These are phyloP conservation scores for Cercospora janseana DNA, from an alignment of 2,329 filamentous ascomycete species.

Conservation along the genomic window DNA sequence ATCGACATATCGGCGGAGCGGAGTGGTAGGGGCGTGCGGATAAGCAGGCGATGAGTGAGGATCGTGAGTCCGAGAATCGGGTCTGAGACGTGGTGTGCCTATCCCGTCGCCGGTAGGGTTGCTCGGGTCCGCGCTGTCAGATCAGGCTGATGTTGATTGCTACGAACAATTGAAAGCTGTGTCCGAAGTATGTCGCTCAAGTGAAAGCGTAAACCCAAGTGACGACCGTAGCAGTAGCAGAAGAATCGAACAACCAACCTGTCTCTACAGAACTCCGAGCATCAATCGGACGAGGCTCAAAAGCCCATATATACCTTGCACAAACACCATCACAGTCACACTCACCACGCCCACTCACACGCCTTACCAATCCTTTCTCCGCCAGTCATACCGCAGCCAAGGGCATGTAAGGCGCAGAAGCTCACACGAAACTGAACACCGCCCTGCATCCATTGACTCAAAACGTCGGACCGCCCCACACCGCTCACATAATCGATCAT, in stretches of 20 bases:
- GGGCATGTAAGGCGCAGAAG: too few species aligned
- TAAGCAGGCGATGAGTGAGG: background rate
- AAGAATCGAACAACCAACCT: too few species aligned
- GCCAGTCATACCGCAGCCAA: constrained; percentile 1
- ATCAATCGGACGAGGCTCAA: background rate
- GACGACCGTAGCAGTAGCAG: too few species aligned
- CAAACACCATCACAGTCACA: constrained; percentile 12
- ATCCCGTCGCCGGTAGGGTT: background rate
- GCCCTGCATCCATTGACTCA: constrained; percentile 7
- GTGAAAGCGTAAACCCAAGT: too few species aligned
- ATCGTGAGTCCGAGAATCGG: background rate
- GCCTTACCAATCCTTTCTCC: too few species aligned
- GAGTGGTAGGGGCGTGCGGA: background rate
- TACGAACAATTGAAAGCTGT: too few species aligned
- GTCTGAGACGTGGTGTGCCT: background rate
- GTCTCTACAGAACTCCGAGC: too few species aligned
- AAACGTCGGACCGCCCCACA: too few species aligned
- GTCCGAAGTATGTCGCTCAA: too few species aligned
- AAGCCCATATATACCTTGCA: constrained; percentile 5
- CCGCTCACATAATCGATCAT: background rate
- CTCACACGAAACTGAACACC: background rate
- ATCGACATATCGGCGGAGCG: constrained; percentile 7
- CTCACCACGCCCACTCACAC: background rate
- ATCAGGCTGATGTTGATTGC: too few species aligned
- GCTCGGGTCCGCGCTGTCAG: background rate